Conservation (phyloP, 192 early-diverging fungal species). For the Coemansia sp. region DNA sequence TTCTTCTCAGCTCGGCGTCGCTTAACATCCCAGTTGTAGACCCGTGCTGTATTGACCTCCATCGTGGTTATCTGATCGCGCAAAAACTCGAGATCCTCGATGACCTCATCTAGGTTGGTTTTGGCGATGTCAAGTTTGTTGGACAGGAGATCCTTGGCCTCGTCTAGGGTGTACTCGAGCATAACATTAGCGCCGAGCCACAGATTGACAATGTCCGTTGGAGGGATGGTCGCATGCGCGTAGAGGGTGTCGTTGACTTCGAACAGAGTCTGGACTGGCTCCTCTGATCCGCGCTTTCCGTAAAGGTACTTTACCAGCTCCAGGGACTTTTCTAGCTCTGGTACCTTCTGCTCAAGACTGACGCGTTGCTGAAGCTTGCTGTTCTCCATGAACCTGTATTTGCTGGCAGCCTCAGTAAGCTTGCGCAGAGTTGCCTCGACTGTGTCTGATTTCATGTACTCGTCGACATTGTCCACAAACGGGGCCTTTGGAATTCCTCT, state of each 20-base stretch:
- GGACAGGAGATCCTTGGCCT: slow-evolving; percentile 76
- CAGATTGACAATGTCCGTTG: slow-evolving; percentile 80
- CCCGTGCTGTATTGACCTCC: slow-evolving; percentile 96
- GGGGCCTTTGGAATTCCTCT: slow-evolving; percentile 94
- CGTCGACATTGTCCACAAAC: slow-evolving; percentile 91
- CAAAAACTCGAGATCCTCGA: slow-evolving; percentile 91
- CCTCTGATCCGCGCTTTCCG: slow-evolving; percentile 59
- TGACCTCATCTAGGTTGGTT: slow-evolving; percentile 67
- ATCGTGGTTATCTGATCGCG: slow-evolving; percentile 99
- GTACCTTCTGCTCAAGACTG: slow-evolving; percentile 88
- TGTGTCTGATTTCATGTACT: slow-evolving; percentile 73
- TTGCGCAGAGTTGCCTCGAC: slow-evolving; percentile 86
- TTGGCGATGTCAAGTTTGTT: slow-evolving; percentile 76
- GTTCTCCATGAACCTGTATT: slow-evolving; percentile 98
- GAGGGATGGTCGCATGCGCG: slow-evolving; percentile 76
- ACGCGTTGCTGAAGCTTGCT: slow-evolving; percentile 82
- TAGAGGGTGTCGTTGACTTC: slow-evolving; percentile 96
- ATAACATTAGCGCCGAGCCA: slow-evolving; percentile 99
- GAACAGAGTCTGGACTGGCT: slow-evolving; percentile 80
- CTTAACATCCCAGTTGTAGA: slow-evolving; percentile 98
- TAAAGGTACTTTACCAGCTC: slow-evolving; percentile 80
- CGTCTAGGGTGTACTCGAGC: slow-evolving; percentile 91
- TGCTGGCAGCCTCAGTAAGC: slow-evolving; percentile 91
- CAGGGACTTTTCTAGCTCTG: slow-evolving; percentile 93
- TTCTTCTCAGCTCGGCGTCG: slow-evolving; percentile 54